Evolutionary conservation across 2,329 filamentous ascomycete species (phyloP).

Genomic region (Ascochyta clinopodiicola): DNA sequence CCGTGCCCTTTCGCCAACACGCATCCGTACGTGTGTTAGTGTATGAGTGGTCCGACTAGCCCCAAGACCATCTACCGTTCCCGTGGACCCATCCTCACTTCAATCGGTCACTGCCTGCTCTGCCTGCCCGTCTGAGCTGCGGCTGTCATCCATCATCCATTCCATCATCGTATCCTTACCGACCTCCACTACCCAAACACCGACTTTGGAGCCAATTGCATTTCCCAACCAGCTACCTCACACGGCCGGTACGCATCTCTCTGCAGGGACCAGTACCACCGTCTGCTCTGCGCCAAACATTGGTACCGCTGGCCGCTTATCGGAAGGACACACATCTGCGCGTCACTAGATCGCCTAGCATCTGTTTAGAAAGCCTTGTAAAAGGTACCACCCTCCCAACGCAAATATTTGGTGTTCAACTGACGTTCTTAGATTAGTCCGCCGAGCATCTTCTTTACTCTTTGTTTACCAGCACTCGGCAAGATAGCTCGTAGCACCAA

Average conservation of each 20-base stretch:
- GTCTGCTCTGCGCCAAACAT: neutral
- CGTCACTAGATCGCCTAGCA: neutral
- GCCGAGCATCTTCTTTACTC: neutral
- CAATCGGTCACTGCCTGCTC: slow-evolving; percentile 1
- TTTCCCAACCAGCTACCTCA: slow-evolving; percentile 23
- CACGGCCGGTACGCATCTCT: slow-evolving; percentile 18
- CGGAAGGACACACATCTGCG: slow-evolving; percentile 7
- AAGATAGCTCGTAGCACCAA: slow-evolving; percentile 23
- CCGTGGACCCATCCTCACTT: slow-evolving; percentile 15
- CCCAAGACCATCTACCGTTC: slow-evolving; percentile 13
- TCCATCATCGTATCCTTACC: slow-evolving; percentile 14
- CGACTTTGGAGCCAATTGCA: slow-evolving; percentile 23
- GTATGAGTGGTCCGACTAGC: slow-evolving; percentile 21
- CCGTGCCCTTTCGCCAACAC: slow-evolving; percentile 24
- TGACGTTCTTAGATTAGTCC: slow-evolving; percentile 13
- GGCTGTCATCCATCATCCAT: slow-evolving; percentile 10
- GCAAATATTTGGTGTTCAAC: neutral
- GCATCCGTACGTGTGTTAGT: slow-evolving; percentile 19
- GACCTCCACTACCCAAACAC: neutral
- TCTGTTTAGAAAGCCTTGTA: slow-evolving; percentile 25
- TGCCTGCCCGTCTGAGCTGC: slow-evolving; percentile 4
- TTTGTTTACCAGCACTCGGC: slow-evolving; percentile 16
- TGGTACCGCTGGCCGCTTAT: slow-evolving; percentile 8
- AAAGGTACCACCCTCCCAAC: slow-evolving; percentile 8
- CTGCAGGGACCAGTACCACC: neutral